phyloP scores from a whole-genome alignment of 306 rosid species.

The Ammopiptanthus mongolicus region DNA sequence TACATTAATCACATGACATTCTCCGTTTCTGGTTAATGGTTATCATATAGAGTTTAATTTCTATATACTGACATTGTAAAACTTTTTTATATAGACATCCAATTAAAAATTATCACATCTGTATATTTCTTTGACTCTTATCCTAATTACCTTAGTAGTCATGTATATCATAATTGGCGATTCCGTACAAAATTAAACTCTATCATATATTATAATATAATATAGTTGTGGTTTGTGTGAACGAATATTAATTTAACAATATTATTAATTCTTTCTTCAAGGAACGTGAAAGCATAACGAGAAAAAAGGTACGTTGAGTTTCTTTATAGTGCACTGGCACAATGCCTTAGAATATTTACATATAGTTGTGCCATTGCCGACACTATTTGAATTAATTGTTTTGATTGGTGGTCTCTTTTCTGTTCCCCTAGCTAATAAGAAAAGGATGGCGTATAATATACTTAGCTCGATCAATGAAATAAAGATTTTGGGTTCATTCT shows the following conservation, averaged over 20 bases:
- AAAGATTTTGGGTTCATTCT: too few relatives aligned
- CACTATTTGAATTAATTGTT: neutral
- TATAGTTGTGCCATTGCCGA: neutral
- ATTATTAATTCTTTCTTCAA: neutral
- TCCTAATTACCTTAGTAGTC: too few relatives aligned
- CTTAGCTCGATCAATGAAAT: too few relatives aligned
- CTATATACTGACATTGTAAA: too few relatives aligned
- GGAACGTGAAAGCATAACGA: conserved; percentile 3
- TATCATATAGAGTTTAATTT: neutral
- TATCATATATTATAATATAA: neutral
- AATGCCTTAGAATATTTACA: neutral
- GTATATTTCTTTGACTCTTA: too few relatives aligned
- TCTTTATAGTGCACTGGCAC: neutral
- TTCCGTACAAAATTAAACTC: too few relatives aligned
- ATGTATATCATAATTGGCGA: too few relatives aligned
- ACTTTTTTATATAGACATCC: too few relatives aligned
- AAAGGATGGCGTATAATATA: neutral
- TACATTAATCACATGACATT: neutral
- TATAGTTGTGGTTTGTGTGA: neutral
- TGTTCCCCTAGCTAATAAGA: too few relatives aligned
- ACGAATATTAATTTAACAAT: neutral
- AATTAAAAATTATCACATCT: too few relatives aligned
- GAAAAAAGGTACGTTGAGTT: neutral
- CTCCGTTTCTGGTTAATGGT: neutral
- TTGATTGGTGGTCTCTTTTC: neutral